Percentiles rank a stretch among this genome's conserved stretches.
These are phyloP conservation scores for Cordyceps fumosorosea DNA, from an alignment of 2,329 filamentous ascomycete genomes.

Conservation along the genomic window DNA sequence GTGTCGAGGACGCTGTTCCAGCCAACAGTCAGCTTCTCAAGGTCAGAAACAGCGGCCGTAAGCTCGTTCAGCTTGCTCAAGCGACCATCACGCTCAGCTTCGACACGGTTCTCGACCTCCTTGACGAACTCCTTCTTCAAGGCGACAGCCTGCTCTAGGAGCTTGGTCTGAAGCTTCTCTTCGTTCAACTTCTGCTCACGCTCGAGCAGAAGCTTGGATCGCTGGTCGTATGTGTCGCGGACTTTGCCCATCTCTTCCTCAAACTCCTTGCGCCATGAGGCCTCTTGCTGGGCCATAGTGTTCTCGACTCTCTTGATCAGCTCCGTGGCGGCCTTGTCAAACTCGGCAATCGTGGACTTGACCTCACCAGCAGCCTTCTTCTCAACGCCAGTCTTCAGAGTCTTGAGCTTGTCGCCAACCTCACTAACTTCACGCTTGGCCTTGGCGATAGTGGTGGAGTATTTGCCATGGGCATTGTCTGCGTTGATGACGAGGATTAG, in stretches of 20 bases:
- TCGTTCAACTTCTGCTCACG: constrained; percentile 75
- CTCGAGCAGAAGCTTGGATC: constrained; percentile 71
- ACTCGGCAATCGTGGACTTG: constrained; percentile 63
- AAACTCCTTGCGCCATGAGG: constrained; percentile 80
- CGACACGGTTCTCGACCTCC: constrained; percentile 74
- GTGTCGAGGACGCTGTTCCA: constrained; percentile 89
- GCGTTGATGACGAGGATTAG: constrained; percentile 90
- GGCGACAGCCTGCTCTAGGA: constrained; percentile 83
- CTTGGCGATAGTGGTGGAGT: constrained; percentile 70
- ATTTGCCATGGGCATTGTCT: constrained; percentile 71
- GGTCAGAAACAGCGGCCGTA: constrained; percentile 67
- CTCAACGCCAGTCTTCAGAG: constrained; percentile 62
- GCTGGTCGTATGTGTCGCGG: constrained; percentile 69
- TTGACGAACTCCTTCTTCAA: constrained; percentile 79
- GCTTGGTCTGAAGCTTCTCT: constrained; percentile 73
- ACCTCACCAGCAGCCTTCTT: constrained; percentile 71
- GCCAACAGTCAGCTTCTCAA: constrained; percentile 79
- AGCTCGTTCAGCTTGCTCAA: constrained; percentile 81
- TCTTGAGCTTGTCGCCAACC: constrained; percentile 71
- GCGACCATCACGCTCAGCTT: constrained; percentile 79
- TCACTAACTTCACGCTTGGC: constrained; percentile 77
- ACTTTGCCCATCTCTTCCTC: constrained; percentile 77
- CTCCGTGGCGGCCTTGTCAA: constrained; percentile 80
- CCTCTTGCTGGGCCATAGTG: constrained; percentile 74
- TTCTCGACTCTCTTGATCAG: constrained; percentile 83